Conservation (phyloP, 2,329 filamentous ascomycete genomes). For the Esteya vermicola region DNA sequence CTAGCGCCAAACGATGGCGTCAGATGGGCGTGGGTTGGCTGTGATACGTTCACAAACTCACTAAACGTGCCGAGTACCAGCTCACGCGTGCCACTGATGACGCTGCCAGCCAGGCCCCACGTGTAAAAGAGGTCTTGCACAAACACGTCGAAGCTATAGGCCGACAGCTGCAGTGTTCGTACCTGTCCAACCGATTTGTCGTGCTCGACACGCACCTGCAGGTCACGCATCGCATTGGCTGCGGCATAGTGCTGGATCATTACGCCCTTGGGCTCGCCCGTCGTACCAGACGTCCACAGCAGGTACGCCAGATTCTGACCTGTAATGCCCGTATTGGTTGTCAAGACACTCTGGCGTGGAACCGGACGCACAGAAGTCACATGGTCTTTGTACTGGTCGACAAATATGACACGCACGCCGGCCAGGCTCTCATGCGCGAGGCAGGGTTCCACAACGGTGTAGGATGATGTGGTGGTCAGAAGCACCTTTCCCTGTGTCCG, state of each 20-base stretch:
- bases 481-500: conserved; percentile 18
- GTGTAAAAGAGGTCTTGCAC: conserved; percentile 53
- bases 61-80: conserved; percentile 32
- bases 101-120: conserved; percentile 23
- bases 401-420: conserved; percentile 13
- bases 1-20: conserved; percentile 7
- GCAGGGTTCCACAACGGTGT: conserved; percentile 1
- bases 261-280: conserved; percentile 43
- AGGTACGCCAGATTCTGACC: conserved; percentile 27
- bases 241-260: conserved; percentile 36
- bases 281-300: conserved; percentile 45
- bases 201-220: conserved; percentile 17
- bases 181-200: conserved; percentile 14
- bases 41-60: conserved; percentile 33
- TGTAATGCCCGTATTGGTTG: conserved; percentile 6
- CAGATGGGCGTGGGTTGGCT: conserved; percentile 21
- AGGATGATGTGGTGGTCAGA: conserved; percentile 13
- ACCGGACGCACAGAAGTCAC: neutral
- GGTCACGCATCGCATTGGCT: conserved; percentile 19
- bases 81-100: conserved; percentile 44
- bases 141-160: conserved; percentile 25
- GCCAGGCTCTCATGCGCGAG: neutral
- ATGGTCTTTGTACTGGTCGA: conserved; percentile 13
- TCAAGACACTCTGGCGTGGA: conserved; percentile 9
- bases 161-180: conserved; percentile 21